phyloP scores from a whole-genome alignment of 2,329 filamentous ascomycete genomes.

The Colletotrichum limetticola region DNA sequence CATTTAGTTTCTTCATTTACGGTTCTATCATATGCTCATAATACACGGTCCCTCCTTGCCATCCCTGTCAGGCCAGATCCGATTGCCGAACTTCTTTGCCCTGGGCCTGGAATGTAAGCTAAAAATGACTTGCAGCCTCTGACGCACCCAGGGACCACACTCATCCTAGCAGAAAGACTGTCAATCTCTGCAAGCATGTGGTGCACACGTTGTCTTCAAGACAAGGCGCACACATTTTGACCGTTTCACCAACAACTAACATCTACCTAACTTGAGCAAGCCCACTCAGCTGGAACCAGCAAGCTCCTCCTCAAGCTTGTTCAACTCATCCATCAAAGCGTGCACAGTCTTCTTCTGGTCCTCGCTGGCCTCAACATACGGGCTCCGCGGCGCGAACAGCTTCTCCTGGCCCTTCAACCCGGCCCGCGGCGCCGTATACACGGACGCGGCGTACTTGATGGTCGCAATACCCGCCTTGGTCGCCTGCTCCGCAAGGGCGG shows the following conservation, averaged over 20 bases:
- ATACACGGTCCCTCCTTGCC: not conserved
- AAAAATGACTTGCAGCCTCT: not conserved
- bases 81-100: not conserved
- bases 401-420: slow-evolving; percentile 69
- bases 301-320: slow-evolving; percentile 53
- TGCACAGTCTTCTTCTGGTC: slow-evolving; percentile 55
- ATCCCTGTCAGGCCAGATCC: not conserved
- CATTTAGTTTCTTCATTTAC: not conserved
- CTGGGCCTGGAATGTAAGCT: too few relatives aligned
- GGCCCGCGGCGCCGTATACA: slow-evolving; percentile 67
- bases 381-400: slow-evolving; percentile 68
- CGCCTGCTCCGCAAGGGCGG: slow-evolving; percentile 72
- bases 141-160: not conserved
- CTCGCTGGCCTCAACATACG: slow-evolving; percentile 64
- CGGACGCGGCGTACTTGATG: slow-evolving; percentile 74
- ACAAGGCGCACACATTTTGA: not conserved
- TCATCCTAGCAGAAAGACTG: not conserved
- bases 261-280: too few relatives aligned
- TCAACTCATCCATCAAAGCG: slow-evolving; percentile 53
- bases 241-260: not conserved
- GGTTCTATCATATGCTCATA: not conserved
- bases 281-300: slow-evolving; percentile 12
- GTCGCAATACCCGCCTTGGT: slow-evolving; percentile 74
- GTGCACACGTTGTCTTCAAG: not conserved
- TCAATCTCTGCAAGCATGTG: not conserved